These are phyloP conservation scores for Scopulariopsis brevicaulis DNA, from an alignment of 2,329 filamentous ascomycete species.

Conservation along the genomic window DNA sequence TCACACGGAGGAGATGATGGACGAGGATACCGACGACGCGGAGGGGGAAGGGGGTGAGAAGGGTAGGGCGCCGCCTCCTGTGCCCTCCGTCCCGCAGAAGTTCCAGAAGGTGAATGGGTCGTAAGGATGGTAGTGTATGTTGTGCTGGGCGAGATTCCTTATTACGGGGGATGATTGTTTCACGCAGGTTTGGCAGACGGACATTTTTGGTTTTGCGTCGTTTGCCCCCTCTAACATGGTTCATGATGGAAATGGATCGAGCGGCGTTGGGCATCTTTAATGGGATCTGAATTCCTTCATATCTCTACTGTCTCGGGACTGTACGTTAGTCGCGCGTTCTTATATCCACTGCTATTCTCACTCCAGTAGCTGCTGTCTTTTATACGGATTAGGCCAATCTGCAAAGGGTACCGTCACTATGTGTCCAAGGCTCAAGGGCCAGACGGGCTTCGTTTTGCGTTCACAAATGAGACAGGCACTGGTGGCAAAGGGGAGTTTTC, in stretches of 20 bases:
- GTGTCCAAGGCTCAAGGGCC: too few species aligned
- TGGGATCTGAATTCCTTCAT: background rate
- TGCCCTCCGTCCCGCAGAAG: slow-evolving; percentile 18
- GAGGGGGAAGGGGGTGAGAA: slow-evolving; percentile 44
- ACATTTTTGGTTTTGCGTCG: background rate
- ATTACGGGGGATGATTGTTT: background rate
- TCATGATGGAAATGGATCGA: background rate
- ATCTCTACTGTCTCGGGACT: background rate
- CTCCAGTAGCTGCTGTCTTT: background rate
- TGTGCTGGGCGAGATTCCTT: background rate
- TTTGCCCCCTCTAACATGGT: background rate
- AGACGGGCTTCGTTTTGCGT: too few species aligned
- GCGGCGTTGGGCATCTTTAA: background rate
- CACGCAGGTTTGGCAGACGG: too few species aligned
- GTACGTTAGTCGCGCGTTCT: background rate
- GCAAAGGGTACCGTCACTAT: background rate
- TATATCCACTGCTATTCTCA: background rate
- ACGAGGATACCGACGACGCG: slow-evolving; percentile 51
- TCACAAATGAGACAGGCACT: too few species aligned
- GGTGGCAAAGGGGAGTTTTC: background rate
- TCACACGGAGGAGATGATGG: slow-evolving; percentile 55
- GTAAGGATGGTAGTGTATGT: background rate
- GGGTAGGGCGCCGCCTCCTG: slow-evolving; percentile 26
- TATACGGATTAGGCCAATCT: background rate
- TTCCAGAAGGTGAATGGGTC: slow-evolving; percentile 1